Evolutionary conservation across 306 rosid species (phyloP).

Genomic region (Fragaria ananassa): DNA sequence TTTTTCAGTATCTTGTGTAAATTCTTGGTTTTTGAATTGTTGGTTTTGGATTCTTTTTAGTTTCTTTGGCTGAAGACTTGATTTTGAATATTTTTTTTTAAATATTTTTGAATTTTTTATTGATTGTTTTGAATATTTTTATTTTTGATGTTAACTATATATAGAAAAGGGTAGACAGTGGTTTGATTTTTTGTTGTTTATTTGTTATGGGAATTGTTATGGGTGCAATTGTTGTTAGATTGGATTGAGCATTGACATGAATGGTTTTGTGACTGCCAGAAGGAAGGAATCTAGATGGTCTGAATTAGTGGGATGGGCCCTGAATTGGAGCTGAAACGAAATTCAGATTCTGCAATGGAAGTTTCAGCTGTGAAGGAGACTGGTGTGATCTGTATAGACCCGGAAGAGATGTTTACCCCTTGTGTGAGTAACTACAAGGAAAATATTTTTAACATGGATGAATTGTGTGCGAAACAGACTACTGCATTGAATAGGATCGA

Average conservation of each 20-base stretch:
- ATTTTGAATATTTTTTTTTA: not conserved
- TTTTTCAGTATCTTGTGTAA: not conserved
- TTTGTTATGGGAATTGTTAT: conserved; percentile 1
- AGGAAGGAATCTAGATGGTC: conserved; percentile 6
- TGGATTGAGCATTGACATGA: not conserved
- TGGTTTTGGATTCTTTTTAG: not conserved
- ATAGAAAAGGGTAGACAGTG: not conserved
- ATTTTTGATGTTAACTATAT: not conserved
- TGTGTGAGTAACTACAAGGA: conserved; percentile 28
- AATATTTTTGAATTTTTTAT: not conserved
- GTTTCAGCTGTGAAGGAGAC: conserved; percentile 35
- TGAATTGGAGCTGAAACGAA: conserved; percentile 37
- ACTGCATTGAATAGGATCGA: conserved; percentile 21
- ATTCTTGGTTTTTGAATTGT: not conserved
- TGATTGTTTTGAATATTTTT: not conserved
- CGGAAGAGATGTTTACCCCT: conserved; percentile 24
- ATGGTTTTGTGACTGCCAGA: conserved; percentile 6
- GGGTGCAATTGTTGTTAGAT: not conserved
- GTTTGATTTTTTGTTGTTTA: not conserved
- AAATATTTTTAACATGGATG: conserved; percentile 27
- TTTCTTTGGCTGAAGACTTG: not conserved
- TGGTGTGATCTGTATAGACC: conserved; percentile 8
- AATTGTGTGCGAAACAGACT: conserved; percentile 19
- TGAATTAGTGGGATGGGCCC: conserved; percentile 46
- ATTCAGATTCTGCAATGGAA: conserved; percentile 34